Evolutionary conservation across 2,329 filamentous ascomycete genomes (phyloP).

Genomic region (Pyricularia sp.): DNA sequence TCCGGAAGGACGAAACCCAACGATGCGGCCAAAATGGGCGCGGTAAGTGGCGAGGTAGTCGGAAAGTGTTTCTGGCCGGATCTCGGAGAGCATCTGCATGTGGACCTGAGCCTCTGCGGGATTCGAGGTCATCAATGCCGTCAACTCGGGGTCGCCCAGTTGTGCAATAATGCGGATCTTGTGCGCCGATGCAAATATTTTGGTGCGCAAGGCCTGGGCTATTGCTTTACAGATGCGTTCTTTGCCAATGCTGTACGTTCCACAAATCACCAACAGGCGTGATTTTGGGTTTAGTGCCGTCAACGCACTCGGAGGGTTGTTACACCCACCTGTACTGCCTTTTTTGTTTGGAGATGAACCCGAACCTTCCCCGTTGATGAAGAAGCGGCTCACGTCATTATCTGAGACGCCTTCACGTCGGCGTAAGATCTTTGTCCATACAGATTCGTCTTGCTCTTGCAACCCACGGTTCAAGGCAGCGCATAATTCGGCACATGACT

Average conservation of each 20-base stretch:
- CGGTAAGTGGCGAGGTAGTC: slow-evolving; percentile 76
- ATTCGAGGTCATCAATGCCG: slow-evolving; percentile 62
- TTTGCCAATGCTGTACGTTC: slow-evolving; percentile 96
- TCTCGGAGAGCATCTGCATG: slow-evolving; percentile 93
- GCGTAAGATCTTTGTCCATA: slow-evolving; percentile 31
- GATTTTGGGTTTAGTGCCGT: slow-evolving; percentile 26
- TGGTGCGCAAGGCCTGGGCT: slow-evolving; percentile 69
- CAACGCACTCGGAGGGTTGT: slow-evolving; percentile 9
- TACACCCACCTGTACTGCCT: slow-evolving; percentile 17
- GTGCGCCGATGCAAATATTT: slow-evolving; percentile 73
- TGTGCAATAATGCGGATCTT: slow-evolving; percentile 79
- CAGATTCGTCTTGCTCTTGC: slow-evolving; percentile 24
- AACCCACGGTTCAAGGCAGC: slow-evolving; percentile 29
- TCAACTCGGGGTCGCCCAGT: slow-evolving; percentile 73
- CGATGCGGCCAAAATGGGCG: slow-evolving; percentile 70
- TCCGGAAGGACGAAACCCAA: slow-evolving; percentile 84
- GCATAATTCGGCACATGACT: slow-evolving; percentile 78
- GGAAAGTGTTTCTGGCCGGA: slow-evolving; percentile 77
- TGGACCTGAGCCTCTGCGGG: slow-evolving; percentile 85
- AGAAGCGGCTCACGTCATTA: slow-evolving; percentile 40
- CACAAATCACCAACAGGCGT: slow-evolving; percentile 79
- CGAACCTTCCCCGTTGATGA: slow-evolving; percentile 13
- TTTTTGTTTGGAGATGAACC: not conserved
- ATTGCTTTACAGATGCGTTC: slow-evolving; percentile 92
- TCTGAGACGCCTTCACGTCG: slow-evolving; percentile 19